Percentiles rank a stretch among this genome's conserved stretches.
Conservation (phyloP, 2,329 filamentous ascomycete genomes). For the Cadophora malorum region DNA sequence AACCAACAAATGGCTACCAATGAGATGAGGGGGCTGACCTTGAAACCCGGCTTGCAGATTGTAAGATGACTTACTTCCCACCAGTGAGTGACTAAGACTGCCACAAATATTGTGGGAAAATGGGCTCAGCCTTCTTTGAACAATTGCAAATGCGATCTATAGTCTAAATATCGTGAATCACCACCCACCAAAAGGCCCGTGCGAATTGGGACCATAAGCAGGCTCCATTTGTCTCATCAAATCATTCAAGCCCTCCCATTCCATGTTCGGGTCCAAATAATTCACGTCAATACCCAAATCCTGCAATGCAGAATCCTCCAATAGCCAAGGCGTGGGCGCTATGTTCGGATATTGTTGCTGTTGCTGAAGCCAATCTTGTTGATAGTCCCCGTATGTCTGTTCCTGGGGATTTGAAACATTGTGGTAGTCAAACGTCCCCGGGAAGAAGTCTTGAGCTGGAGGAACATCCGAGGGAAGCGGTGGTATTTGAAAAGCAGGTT, state of each 20-base stretch:
- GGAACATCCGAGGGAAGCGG: neutral
- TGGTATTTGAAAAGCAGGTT: no score
- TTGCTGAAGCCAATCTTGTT: slow-evolving; percentile 16
- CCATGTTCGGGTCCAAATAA: slow-evolving; percentile 21
- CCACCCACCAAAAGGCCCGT: slow-evolving; percentile 14
- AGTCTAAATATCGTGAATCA: neutral
- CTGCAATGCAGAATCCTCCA: slow-evolving; percentile 24
- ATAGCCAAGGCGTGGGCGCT: slow-evolving; percentile 22
- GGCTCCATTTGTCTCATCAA: slow-evolving; percentile 21
- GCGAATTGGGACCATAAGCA: slow-evolving; percentile 11
- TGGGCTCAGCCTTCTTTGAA: neutral
- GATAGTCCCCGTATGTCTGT: neutral
- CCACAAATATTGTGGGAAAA: no score
- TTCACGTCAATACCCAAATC: slow-evolving; percentile 24
- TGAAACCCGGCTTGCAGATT: no score
- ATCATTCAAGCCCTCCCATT: slow-evolving; percentile 23
- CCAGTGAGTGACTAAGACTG: no score
- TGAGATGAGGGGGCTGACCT: no score
- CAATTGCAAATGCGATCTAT: neutral
- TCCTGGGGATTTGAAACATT: neutral
- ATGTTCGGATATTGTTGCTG: slow-evolving; percentile 15
- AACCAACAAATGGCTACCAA: no score
- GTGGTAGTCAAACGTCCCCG: slow-evolving; percentile 3
- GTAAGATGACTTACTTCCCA: no score
- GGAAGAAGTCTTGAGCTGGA: slow-evolving; percentile 13